Conservation (phyloP, 1,139 yeast species). For the Candida pseudocylindracea region DNA sequence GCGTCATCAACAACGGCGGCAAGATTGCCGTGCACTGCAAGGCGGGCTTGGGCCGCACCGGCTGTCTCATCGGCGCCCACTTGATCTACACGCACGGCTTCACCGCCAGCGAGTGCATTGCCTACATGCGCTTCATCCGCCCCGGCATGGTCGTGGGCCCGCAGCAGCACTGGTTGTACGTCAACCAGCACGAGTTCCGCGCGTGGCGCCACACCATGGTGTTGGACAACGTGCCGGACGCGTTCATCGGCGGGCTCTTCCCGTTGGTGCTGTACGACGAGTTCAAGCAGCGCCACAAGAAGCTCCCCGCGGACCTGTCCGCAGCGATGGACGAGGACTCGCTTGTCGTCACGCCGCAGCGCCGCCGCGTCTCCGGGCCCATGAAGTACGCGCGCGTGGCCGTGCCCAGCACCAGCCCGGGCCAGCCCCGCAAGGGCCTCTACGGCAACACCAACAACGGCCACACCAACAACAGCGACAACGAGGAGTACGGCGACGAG, state of each 20-base stretch:
- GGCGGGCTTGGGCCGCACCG: conserved; percentile 95
- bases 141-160: conserved; percentile 99
- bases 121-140: conserved; percentile 84
- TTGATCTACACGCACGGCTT: conserved; percentile 89
- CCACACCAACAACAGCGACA: conserved; percentile 17
- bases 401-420: conserved; percentile 84
- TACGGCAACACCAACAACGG: conserved; percentile 10
- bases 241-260: conserved; percentile 52
- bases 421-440: conserved; percentile 75
- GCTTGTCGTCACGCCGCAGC: background rate
- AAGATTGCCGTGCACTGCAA: conserved; percentile 96
- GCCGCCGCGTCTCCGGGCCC: conserved; percentile 26
- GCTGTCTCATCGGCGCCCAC: conserved; percentile 94
- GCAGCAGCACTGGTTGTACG: conserved; percentile 94
- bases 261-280: conserved; percentile 44
- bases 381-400: conserved; percentile 50
- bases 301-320: background rate
- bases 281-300: conserved; percentile 14
- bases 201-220: conserved; percentile 93
- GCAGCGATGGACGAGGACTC: background rate
- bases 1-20: conserved; percentile 64
- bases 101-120: conserved; percentile 92
- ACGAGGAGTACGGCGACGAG: conserved; percentile 5
- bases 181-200: conserved; percentile 87
- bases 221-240: conserved; percentile 49